A percentile compares a stretch with the other conserved stretches of the same genome.
Evolutionary conservation across 805 yeast genomes (phyloP).

Genomic region (Wickerhamiella sorbophila): DNA sequence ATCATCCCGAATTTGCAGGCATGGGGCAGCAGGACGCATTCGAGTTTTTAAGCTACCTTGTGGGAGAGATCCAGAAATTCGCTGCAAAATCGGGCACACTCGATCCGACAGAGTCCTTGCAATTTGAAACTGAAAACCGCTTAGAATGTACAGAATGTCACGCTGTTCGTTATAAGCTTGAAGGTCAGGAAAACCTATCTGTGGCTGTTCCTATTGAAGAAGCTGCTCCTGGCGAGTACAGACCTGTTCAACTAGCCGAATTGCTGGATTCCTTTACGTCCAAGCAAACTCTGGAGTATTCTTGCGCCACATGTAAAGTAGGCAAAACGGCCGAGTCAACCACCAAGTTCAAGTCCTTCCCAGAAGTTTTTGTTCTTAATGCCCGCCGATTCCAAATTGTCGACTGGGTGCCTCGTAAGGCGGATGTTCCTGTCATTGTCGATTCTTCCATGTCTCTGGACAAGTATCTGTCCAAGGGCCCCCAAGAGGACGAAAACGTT

Average conservation of each 20-base stretch:
- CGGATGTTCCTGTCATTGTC: slow-evolving; percentile 52
- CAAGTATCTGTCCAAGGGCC: slow-evolving; percentile 29
- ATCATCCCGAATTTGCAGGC: slow-evolving; percentile 70
- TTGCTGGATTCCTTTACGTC: slow-evolving; percentile 34
- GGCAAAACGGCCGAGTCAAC: slow-evolving; percentile 27
- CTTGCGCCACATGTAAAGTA: slow-evolving; percentile 29
- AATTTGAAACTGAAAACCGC: slow-evolving; percentile 51
- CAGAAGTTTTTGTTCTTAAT: slow-evolving; percentile 54
- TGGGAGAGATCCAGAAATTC: slow-evolving; percentile 39
- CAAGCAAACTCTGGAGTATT: slow-evolving; percentile 46
- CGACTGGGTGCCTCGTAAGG: slow-evolving; percentile 82
- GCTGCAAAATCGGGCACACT: slow-evolving; percentile 10
- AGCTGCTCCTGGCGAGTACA: slow-evolving; percentile 28
- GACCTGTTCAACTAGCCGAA: slow-evolving; percentile 35
- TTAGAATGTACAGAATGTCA: slow-evolving; percentile 44
- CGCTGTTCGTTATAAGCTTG: slow-evolving; percentile 42
- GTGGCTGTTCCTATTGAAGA: slow-evolving; percentile 40
- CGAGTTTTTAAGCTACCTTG: slow-evolving; percentile 63
- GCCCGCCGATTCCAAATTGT: slow-evolving; percentile 70
- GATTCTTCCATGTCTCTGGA: slow-evolving; percentile 27
- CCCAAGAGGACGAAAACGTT: slow-evolving; percentile 29
- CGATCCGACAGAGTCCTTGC: slow-evolving; percentile 43
- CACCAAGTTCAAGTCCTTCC: slow-evolving; percentile 45
- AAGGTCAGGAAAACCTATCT: slow-evolving; percentile 49
- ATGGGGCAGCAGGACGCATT: slow-evolving; percentile 91